Base-by-base conservation (phyloP, 2,329 filamentous ascomycete genomes). In the Bretziella fagacearum region DNA sequence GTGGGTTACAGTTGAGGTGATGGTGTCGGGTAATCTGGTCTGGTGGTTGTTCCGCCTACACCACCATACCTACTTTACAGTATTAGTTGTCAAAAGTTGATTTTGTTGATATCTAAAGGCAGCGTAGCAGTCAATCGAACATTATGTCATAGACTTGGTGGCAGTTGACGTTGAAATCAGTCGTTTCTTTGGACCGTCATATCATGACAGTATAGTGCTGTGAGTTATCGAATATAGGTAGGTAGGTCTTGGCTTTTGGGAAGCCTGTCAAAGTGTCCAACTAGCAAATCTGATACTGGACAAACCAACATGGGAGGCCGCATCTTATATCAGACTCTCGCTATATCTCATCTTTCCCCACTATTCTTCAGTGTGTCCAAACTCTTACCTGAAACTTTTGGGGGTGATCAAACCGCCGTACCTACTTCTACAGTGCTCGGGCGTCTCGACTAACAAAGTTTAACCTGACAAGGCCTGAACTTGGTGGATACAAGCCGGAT, bases 321-420 rank as follows among this genome's bases (percentile, higher is more conserved):
- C 20, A 4, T 39, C 17, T 22, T 46, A 40, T 46, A 46, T 11
- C 22, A 37, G 18, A 32, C 26, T 13, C 13, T n/a, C 15, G 41
- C n/a, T 44, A 29, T 44, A 44, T 20, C 10, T 30, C 18, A n/a
- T 15, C 29, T 29, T 17, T 32, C n/a, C n/a, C n/a, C 29, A 33
- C 26, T 29, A 17, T 22, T 37, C 23, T 30, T n/a, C 30, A 20
- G 22, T 46, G 44, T 40, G 22, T 29, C 36, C 25, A 30, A 30
- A 49, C 30, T 44, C 26, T 29, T 40, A 44, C 42, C 47, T 49
- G 47, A 49, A 49, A 49, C 47, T 45, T 30, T 41, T 41, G 42
- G 40, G 33, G 47, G 42, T 49, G 26, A 35, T 36, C 42, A 35
- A 48, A 37, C 46, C 46, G 39, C 39, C 29, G 6, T 13, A 27